Evolutionary conservation across 768 basidiomycete species (phyloP), one percentile per base, ranked within the genome.

Genomic region (Dictyophora rubrovolvata): DNA sequence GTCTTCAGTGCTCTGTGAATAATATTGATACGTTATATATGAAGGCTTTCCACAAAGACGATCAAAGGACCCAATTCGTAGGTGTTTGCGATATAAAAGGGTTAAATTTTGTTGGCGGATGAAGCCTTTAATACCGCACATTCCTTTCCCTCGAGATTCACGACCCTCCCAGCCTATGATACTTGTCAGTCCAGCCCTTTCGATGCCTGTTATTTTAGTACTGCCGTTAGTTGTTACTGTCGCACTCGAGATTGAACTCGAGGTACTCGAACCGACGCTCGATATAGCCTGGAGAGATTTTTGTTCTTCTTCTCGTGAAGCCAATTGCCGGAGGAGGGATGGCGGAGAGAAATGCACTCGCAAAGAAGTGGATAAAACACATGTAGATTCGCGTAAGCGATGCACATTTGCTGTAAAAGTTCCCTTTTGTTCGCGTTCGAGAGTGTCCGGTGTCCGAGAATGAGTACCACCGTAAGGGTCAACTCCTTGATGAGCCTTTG

Each of bases 101-200:
- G 77, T 78, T 18, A 86, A 67, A 47, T 72, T 74, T 64, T 87
- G 85, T 48, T 84, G 82, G 21, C 79, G 69, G 18, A 81, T 69
- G 59, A 87, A 86, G 12, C 82, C 82, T 1, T 62, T 48, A 4
- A 74, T 69, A 9, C 81, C 82, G 6, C 68, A 66, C 79, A 86
- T 78, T 5, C 75, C 77, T 16, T 66, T 70, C 7, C 73, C 77
- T 11, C 65, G 60, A 10, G 72, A 65, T 42, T 76, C 74, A 42
- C 75, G 68, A 36, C 69, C 73, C 46, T 81, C 78, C 85, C 85
- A 88, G 0, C 86, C 85, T 0, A 84, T 71, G 3, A 86, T 63
- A 61, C 78, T 80, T 21, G 63, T 63, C 23, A 87, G 66, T 21
- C 77, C 83, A 0, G 73, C 73, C 53, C 73, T 74, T 68, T 87